Percentiles rank a stretch among this genome's conserved stretches.
phyloP scores from a whole-genome alignment of 2,329 filamentous ascomycete genomes.

The Colletotrichum liriopes region DNA sequence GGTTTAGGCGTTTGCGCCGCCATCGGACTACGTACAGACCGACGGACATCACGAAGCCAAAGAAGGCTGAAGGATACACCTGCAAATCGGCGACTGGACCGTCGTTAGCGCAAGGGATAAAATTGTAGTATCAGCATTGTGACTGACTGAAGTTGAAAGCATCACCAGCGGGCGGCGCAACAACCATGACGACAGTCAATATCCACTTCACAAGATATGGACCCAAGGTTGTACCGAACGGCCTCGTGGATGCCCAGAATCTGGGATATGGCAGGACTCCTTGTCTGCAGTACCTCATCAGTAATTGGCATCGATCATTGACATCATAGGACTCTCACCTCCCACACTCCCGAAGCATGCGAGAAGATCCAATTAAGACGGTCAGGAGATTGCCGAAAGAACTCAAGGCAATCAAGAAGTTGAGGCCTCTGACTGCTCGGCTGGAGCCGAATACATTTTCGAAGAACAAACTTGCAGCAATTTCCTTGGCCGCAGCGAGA shows the following conservation, averaged over 20 bases:
- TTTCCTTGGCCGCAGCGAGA: not conserved
- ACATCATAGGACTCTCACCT: not conserved
- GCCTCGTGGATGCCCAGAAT: not conserved
- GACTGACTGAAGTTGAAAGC: not conserved
- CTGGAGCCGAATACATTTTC: constrained; percentile 66
- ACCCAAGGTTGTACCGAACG: not conserved
- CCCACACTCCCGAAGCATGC: constrained; percentile 73
- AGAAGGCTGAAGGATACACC: not conserved
- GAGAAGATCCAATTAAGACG: constrained; percentile 67
- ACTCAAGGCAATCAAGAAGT: constrained; percentile 69
- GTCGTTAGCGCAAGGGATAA: not conserved
- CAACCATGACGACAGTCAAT: not conserved
- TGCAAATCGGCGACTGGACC: not conserved
- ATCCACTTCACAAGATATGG: not conserved
- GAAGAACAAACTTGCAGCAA: not conserved
- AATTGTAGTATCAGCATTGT: not conserved
- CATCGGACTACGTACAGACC: not conserved
- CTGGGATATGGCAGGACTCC: not conserved
- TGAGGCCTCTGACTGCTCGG: constrained; percentile 66
- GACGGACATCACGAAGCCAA: not conserved
- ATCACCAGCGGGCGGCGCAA: not conserved
- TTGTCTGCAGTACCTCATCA: not conserved
- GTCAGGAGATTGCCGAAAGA: constrained; percentile 73
- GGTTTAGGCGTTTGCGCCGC: not conserved
- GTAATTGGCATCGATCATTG: not conserved